phyloP scores from a whole-genome alignment of 2,329 filamentous ascomycete genomes.

The Phoma herbarum region DNA sequence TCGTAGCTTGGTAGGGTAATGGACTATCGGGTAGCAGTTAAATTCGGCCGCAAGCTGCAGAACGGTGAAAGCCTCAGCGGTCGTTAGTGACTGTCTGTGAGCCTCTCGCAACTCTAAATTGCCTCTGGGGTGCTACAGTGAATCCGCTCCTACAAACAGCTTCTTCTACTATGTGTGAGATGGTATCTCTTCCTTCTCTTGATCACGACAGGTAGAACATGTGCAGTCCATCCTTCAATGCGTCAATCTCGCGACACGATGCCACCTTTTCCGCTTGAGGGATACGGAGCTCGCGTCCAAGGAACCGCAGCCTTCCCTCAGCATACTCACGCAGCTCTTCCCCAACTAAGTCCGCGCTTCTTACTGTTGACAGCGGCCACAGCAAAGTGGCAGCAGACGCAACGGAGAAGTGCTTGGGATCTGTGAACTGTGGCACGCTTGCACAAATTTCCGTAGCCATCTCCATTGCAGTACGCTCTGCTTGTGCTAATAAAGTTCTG shows the following conservation, averaged over 20 bases:
- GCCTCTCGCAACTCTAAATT: too few relatives aligned
- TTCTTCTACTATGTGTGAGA: too few relatives aligned
- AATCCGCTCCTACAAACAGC: too few relatives aligned
- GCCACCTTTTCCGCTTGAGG: constrained; percentile 24
- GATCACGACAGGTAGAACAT: constrained; percentile 21
- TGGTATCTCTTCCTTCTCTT: too few relatives aligned
- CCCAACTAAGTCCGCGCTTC: constrained; percentile 9
- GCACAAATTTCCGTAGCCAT: constrained; percentile 25
- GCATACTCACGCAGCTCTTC: constrained; percentile 12
- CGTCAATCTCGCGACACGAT: constrained; percentile 7
- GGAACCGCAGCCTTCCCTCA: constrained; percentile 12
- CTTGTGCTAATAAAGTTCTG: not conserved
- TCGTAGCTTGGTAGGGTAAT: not conserved
- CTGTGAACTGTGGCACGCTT: constrained; percentile 19
- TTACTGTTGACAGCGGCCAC: constrained; percentile 21
- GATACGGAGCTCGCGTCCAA: constrained; percentile 17
- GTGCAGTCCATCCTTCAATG: constrained; percentile 23
- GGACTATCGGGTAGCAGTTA: too few relatives aligned
- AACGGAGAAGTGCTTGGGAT: constrained; percentile 3
- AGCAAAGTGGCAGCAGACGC: constrained; percentile 19
- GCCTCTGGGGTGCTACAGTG: too few relatives aligned
- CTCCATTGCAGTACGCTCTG: constrained; percentile 7
- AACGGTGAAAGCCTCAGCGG: too few relatives aligned
- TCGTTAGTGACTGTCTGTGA: too few relatives aligned
- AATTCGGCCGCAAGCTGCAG: too few relatives aligned